Conservation (phyloP, 129 eudicot species). For the Saussurea involucrata region DNA sequence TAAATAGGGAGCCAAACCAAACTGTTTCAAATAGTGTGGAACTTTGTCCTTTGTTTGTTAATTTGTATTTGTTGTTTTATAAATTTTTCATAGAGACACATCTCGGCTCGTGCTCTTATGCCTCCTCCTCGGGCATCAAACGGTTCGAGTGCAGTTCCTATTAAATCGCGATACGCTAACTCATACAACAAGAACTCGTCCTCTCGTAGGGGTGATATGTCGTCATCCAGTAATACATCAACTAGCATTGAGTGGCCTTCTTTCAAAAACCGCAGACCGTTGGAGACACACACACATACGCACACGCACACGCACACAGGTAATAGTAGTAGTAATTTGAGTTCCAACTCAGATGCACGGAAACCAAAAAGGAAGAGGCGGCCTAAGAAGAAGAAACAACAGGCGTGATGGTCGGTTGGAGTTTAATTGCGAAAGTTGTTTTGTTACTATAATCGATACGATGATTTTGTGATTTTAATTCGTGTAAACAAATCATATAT, state of each 20-base stretch:
- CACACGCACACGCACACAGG: conserved; percentile 33
- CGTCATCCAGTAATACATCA: conserved; percentile 57
- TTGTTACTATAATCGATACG: conserved; percentile 4
- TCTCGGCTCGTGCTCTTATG: conserved; percentile 80
- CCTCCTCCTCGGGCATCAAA: conserved; percentile 82
- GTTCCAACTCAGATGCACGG: conserved; percentile 83
- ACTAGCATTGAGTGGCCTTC: conserved; percentile 39
- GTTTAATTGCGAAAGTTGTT: conserved; percentile 5
- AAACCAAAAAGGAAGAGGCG: conserved; percentile 91
- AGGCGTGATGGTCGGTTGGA: conserved; percentile 19
- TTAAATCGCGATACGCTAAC: conserved; percentile 37
- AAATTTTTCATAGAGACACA: conserved; percentile 47
- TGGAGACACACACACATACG: conserved; percentile 36
- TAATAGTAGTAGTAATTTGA: conserved; percentile 66
- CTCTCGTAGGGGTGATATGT: conserved; percentile 36
- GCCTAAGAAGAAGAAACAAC: conserved; percentile 85
- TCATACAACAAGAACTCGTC: conserved; percentile 35
- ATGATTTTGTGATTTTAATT: background rate
- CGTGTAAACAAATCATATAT: conserved; percentile 9
- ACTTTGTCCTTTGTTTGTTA: too few relatives aligned
- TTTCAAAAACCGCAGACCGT: conserved; percentile 40
- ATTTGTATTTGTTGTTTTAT: background rate
- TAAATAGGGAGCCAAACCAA: background rate
- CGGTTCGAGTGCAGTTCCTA: conserved; percentile 25
- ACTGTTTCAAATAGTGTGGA: background rate